Percentiles rank a stretch among this genome's conserved stretches.
Conservation (phyloP, 140 eudicot species). For the Flaveria floridana region DNA sequence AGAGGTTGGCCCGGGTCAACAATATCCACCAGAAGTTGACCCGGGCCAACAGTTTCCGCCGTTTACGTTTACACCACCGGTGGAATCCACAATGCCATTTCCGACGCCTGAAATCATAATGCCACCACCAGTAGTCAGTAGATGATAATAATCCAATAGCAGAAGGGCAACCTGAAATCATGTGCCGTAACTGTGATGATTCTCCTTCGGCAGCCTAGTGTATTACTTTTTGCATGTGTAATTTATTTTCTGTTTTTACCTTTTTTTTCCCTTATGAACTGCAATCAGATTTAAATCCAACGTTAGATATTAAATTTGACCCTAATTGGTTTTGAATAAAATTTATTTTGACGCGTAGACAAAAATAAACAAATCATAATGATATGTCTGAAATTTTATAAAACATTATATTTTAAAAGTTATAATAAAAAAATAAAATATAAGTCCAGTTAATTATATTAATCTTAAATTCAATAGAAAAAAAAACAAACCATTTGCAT, state of each 20-base stretch:
- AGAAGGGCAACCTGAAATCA: conserved; percentile 6
- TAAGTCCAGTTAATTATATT: no score
- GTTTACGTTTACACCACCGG: conserved; percentile 27
- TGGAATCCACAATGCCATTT: conserved; percentile 23
- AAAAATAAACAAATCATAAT: no score
- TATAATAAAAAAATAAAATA: no score
- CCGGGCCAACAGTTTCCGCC: conserved; percentile 32
- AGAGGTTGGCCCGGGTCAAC: neutral
- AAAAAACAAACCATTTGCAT: no score
- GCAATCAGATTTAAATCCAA: no score
- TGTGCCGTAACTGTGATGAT: conserved; percentile 26
- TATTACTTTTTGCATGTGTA: neutral
- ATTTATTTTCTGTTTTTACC: neutral
- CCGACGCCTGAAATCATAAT: conserved; percentile 31
- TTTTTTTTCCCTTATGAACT: no score
- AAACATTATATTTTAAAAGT: no score
- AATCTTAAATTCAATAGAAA: no score
- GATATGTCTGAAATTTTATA: no score
- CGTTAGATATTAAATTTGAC: no score
- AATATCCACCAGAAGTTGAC: conserved; percentile 6
- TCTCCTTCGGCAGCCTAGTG: conserved; percentile 26
- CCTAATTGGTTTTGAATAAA: no score
- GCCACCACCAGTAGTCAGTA: conserved; percentile 27
- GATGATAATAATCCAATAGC: conserved; percentile 21
- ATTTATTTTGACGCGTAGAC: no score